Base-by-base conservation (phyloP, 495 filamentous ascomycete species). In the Penicillium cataractarum region DNA sequence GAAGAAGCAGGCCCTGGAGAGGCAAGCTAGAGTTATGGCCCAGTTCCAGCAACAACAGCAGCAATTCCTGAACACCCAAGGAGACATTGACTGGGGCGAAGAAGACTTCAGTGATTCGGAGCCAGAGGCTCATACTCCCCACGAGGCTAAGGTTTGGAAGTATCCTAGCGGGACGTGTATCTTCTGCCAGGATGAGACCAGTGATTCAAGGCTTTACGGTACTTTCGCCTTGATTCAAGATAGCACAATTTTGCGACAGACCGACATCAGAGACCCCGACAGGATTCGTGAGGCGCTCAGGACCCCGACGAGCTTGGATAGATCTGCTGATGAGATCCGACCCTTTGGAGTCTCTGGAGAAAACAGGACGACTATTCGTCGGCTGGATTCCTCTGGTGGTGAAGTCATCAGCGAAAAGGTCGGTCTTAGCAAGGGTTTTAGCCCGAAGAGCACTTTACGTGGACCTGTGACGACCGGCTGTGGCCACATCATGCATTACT, bases 401-500 rank as follows among this genome's bases (percentile, higher is more conserved):
- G 82, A 85, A 52, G 84, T 94, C 19, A 79, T 86, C 44, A 83
- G 82, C 37, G 92, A 95, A 66, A 87, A 90, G 58, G 89, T 96
- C 78, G 88, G 87, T 19, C 83, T 98, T 21, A 94, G 92, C 49
- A 93, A 92, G 75, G 95, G 95, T 2, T 98, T 97, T 68, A 89
- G 92, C 4, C 75, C 86, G 10, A 79, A 80, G 26, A 83, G 87
- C 40, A 86, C 84, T 9, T 80, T 82, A 40, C 81, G 83, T n/a
- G 96, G 93, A 0, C 91, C 93, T 4, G 90, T 98, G 6, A 87
- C 93, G 8, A 92, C 91, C 42, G 91, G 94, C 31, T 99, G 95
- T 76, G 94, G 93, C 6, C 95, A 99, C 74, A 93, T 98, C 64
- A 99, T 99, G 95, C 95, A 99, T 71, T 99, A 91, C 70, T 86